phyloP scores from a whole-genome alignment of 106 monocot genomes.

The Phalaenopsis aphrodite region DNA sequence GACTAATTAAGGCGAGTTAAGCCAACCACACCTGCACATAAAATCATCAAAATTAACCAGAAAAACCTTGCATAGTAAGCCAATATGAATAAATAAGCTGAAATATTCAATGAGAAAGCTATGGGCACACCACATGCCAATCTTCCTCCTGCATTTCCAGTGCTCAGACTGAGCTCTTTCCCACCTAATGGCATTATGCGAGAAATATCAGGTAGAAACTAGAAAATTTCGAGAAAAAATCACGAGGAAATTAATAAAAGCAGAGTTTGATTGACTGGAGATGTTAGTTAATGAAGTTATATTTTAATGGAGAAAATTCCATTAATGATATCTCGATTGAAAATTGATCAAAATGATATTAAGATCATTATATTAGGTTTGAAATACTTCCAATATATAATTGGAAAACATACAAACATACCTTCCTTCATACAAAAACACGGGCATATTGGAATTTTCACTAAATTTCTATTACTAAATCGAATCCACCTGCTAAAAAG shows the following conservation, averaged over 20 bases:
- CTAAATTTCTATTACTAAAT: no score
- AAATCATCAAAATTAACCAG: neutral
- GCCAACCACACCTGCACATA: constrained; percentile 51
- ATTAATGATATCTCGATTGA: no score
- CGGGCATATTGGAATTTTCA: no score
- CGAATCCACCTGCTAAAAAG: no score
- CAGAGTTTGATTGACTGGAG: neutral
- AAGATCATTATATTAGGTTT: no score
- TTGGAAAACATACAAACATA: no score
- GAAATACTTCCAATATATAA: no score
- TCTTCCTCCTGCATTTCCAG: constrained; percentile 88
- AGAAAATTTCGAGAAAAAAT: neutral
- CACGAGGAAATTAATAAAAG: neutral
- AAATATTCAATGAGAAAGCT: neutral
- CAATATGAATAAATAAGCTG: neutral
- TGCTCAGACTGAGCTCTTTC: constrained; percentile 73
- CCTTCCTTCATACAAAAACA: no score
- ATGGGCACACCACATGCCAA: constrained; percentile 65
- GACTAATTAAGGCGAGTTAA: constrained; percentile 19
- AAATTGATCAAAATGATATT: no score
- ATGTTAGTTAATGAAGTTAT: no score
- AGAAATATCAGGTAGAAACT: neutral
- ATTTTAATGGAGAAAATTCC: no score
- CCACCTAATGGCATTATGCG: constrained; percentile 26
- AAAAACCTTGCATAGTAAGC: neutral